Percentiles rank a stretch among this genome's conserved stretches.
Conservation (phyloP, 345 rosid genomes). For the Brassica rapa region DNA sequence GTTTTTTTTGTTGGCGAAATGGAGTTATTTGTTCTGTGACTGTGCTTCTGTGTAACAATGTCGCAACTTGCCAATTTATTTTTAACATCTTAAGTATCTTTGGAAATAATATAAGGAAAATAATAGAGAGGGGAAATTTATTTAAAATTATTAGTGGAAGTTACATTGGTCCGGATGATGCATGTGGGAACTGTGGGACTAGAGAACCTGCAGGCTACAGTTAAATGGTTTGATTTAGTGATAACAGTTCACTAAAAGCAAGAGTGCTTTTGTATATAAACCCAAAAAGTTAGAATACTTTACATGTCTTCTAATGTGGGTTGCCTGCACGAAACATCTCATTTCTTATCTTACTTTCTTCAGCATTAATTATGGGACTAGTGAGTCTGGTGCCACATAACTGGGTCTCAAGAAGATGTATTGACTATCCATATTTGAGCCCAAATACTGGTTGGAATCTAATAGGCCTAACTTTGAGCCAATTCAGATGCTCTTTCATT, state of each 20-base stretch:
- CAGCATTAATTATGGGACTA: neutral
- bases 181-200: constrained; percentile 26
- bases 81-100: constrained; percentile 5
- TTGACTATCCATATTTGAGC: neutral
- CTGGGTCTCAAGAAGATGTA: neutral
- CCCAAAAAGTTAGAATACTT: constrained; percentile 5
- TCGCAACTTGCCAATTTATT: constrained; percentile 11
- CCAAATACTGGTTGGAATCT: neutral
- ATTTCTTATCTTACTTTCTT: neutral
- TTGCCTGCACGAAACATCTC: neutral
- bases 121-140: neutral
- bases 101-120: neutral
- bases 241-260: constrained; percentile 24
- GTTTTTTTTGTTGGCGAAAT: neutral
- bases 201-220: neutral
- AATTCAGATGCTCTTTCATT: neutral
- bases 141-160: neutral
- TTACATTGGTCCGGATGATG: constrained; percentile 1
- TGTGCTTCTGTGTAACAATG: constrained; percentile 16
- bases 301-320: neutral
- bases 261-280: neutral
- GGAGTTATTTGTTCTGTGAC: neutral
- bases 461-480: neutral
- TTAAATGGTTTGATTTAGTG: constrained; percentile 10
- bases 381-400: neutral